Percentiles rank a stretch among this genome's conserved stretches.
phyloP scores from a whole-genome alignment of 1,284 basidiomycete genomes.

The Ceratobasidium sp. region DNA sequence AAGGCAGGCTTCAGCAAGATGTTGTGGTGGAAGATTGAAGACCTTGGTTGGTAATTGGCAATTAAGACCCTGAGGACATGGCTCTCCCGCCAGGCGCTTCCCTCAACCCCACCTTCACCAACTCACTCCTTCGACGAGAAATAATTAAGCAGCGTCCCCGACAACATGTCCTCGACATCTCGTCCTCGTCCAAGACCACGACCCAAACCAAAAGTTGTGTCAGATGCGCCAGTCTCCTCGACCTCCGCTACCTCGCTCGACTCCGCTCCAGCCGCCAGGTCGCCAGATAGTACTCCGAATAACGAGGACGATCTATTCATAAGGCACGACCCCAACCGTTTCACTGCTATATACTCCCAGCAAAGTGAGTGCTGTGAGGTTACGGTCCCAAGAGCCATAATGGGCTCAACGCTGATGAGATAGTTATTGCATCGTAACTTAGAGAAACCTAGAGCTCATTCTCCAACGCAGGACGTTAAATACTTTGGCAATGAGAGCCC shows the following conservation, averaged over 20 bases:
- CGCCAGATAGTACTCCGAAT: background rate
- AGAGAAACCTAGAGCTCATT: slow-evolving; percentile 37
- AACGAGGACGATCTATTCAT: slow-evolving; percentile 37
- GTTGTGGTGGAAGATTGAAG: background rate
- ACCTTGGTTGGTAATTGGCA: background rate
- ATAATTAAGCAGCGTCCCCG: background rate
- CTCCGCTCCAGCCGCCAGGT: slow-evolving; percentile 17
- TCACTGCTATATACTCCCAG: slow-evolving; percentile 23
- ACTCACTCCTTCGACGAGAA: background rate
- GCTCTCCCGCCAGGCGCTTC: background rate
- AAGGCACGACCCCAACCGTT: slow-evolving; percentile 35
- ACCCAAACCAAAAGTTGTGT: slow-evolving; percentile 31
- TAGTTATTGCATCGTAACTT: background rate
- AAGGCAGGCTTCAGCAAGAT: too few relatives aligned
- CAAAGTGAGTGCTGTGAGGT: slow-evolving; percentile 20
- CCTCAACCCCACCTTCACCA: background rate
- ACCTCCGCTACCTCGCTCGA: slow-evolving; percentile 14
- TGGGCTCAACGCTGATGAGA: slow-evolving; percentile 31
- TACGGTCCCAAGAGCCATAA: background rate
- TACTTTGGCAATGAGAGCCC: slow-evolving; percentile 31
- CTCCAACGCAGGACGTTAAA: slow-evolving; percentile 36
- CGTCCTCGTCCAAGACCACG: slow-evolving; percentile 37
- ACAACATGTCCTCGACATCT: slow-evolving; percentile 19
- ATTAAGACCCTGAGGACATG: background rate
- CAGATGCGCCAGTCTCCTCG: slow-evolving; percentile 21